phyloP scores from a whole-genome alignment of 352 stramenopile genomes.

The Globisporangium cylindrosporum region DNA sequence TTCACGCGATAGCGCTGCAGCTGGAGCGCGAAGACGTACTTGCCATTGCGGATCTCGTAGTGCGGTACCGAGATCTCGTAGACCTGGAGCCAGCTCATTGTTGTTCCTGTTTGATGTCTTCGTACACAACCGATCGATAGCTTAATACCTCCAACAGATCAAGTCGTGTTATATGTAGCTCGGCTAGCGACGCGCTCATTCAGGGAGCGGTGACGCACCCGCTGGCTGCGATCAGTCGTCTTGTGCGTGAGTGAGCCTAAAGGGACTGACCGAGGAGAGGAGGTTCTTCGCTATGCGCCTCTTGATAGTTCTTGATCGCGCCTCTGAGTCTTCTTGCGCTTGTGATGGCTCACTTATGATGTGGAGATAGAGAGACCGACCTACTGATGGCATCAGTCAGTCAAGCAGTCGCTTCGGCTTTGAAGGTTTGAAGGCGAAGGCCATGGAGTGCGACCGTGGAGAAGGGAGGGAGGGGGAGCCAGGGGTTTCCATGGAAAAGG shows the following conservation, averaged over 20 bases:
- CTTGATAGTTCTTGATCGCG: neutral
- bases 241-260: neutral
- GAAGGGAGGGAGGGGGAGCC: neutral
- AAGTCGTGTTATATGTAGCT: neutral
- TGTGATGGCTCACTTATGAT: neutral
- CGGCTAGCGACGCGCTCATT: neutral
- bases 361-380: no score
- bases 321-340: neutral
- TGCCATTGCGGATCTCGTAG: constrained; percentile 38
- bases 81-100: constrained; percentile 59
- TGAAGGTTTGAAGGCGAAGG: neutral
- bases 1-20: constrained; percentile 27
- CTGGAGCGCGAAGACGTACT: constrained; percentile 49
- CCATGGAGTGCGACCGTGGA: neutral
- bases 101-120: neutral
- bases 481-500: neutral
- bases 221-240: neutral
- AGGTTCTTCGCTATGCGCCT: neutral
- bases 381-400: neutral
- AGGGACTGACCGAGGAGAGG: neutral
- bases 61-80: constrained; percentile 44
- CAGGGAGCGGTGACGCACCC: neutral
- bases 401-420: neutral
- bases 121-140: neutral
- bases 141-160: neutral